A percentile compares a stretch with the other conserved stretches of the same genome.
Conservation (phyloP, 306 rosid genomes). For the Cicer chorassanicum region DNA sequence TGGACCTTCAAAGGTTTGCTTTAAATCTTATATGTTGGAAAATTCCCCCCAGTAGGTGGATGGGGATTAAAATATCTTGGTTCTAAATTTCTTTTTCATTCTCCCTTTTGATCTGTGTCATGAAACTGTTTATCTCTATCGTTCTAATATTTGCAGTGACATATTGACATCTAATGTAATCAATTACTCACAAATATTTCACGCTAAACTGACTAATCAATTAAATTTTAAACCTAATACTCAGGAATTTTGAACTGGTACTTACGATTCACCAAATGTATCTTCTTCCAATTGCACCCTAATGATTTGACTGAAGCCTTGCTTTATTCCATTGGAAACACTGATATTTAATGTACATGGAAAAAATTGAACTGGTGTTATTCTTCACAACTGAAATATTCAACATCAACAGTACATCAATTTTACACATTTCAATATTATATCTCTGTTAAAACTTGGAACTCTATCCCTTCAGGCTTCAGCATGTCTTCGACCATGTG, state of each 20-base stretch:
- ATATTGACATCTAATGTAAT: background rate
- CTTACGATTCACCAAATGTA: background rate
- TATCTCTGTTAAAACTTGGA: background rate
- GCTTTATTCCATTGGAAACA: background rate
- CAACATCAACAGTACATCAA: background rate
- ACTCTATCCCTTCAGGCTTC: background rate
- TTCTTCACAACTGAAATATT: background rate
- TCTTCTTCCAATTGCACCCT: background rate
- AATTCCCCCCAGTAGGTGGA: background rate
- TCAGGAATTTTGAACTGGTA: background rate
- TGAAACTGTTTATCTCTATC: background rate
- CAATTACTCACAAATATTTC: background rate
- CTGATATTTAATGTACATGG: background rate
- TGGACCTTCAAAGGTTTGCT: slow-evolving; percentile 78
- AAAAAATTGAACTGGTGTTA: background rate
- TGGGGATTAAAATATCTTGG: background rate
- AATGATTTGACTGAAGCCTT: background rate
- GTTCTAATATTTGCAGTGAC: background rate
- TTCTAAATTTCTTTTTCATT: background rate
- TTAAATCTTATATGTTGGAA: slow-evolving; percentile 27
- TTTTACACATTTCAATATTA: background rate
- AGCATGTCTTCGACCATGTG: slow-evolving; percentile 8
- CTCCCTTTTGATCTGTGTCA: background rate
- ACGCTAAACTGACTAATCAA: background rate
- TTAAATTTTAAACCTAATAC: background rate